phyloP scores from a whole-genome alignment of 805 yeast species.

The Jamesozyma rosinii region DNA sequence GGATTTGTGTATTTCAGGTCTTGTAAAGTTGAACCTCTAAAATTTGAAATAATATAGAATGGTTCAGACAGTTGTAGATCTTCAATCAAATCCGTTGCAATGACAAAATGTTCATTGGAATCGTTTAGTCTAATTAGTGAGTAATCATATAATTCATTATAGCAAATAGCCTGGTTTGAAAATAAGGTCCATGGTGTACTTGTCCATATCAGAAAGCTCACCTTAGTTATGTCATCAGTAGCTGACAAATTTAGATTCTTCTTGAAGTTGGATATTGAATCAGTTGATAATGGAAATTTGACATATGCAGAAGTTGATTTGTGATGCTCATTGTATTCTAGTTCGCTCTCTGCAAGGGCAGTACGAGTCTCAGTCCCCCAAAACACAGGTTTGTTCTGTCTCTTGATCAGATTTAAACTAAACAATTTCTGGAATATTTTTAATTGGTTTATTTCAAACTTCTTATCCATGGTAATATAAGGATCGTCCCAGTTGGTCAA shows the following conservation, averaged over 20 bases:
- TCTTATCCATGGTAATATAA: slow-evolving; percentile 63
- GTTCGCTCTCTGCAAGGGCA: slow-evolving; percentile 92
- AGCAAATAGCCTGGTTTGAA: slow-evolving; percentile 75
- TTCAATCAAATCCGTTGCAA: slow-evolving; percentile 44
- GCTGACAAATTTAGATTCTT: slow-evolving; percentile 4
- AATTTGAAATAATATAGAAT: slow-evolving; percentile 14
- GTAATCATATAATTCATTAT: slow-evolving; percentile 52
- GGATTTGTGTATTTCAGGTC: slow-evolving; percentile 49
- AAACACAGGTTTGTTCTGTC: slow-evolving; percentile 91
- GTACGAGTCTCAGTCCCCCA: slow-evolving; percentile 95
- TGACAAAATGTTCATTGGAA: slow-evolving; percentile 41
- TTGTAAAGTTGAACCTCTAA: slow-evolving; percentile 38
- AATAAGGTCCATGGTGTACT: slow-evolving; percentile 97
- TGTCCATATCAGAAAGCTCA: slow-evolving; percentile 72
- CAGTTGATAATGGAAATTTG: slow-evolving; percentile 46
- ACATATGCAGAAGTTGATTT: slow-evolving; percentile 59
- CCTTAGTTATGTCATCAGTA: neutral
- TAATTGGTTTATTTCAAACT: slow-evolving; percentile 70
- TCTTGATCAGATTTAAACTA: slow-evolving; percentile 55
- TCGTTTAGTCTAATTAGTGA: slow-evolving; percentile 35
- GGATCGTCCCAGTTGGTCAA: slow-evolving; percentile 73
- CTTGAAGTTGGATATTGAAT: slow-evolving; percentile 10
- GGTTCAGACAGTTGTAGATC: slow-evolving; percentile 24
- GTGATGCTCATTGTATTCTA: slow-evolving; percentile 74
- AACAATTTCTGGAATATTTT: slow-evolving; percentile 58